Percentiles rank a stretch among this genome's conserved stretches.
Evolutionary conservation across 2,329 filamentous ascomycete species (phyloP).

Genomic region (Diatrype stigma): DNA sequence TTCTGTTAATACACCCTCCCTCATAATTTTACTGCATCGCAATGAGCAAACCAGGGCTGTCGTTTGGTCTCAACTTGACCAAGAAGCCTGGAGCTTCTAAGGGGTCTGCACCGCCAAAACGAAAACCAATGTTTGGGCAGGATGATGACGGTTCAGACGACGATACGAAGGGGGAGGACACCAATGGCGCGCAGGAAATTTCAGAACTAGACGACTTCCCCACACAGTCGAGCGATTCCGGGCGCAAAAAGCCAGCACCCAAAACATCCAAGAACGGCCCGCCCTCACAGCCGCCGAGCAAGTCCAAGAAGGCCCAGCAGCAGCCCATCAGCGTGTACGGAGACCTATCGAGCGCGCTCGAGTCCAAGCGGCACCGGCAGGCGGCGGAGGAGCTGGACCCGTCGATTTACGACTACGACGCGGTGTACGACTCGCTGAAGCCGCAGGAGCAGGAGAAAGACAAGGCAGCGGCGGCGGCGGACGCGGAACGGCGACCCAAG

Average conservation of each 20-base stretch:
- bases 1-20: neutral
- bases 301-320: conserved; percentile 33
- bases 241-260: conserved; percentile 20
- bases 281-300: conserved; percentile 38
- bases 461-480: conserved; percentile 41
- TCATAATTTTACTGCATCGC: neutral
- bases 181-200: conserved; percentile 43
- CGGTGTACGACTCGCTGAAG: conserved; percentile 73
- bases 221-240: conserved; percentile 18
- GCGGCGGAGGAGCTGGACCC: conserved; percentile 65
- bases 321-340: conserved; percentile 46
- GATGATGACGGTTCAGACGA: conserved; percentile 52
- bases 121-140: conserved; percentile 56
- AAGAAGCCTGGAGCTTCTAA: conserved; percentile 54
- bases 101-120: conserved; percentile 40
- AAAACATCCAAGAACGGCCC: conserved; percentile 16
- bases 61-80: conserved; percentile 56
- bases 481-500: conserved; percentile 62
- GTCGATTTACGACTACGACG: conserved; percentile 81
- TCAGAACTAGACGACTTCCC: conserved; percentile 54
- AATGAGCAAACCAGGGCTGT: conserved; percentile 36
- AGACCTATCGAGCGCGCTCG: conserved; percentile 62
- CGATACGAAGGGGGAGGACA: conserved; percentile 31
- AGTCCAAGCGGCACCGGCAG: conserved; percentile 59
- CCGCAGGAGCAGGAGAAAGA: conserved; percentile 55